Percentiles rank a stretch among this genome's conserved stretches.
phyloP scores from a whole-genome alignment of 2,329 filamentous ascomycete species.

The Ilyonectria mors-panacis region DNA sequence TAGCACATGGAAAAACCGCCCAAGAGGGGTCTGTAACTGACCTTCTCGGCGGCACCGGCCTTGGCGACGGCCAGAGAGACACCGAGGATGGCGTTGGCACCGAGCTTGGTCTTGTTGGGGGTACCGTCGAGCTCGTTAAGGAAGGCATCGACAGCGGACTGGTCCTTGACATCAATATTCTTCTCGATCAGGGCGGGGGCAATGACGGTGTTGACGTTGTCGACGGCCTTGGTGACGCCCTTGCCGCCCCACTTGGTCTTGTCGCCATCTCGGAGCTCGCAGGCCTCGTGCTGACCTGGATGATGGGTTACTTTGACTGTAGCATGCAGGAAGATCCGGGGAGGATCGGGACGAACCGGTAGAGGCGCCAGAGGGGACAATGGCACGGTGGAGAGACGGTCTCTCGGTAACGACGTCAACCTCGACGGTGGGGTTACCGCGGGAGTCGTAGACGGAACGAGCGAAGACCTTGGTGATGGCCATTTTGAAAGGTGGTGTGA shows the following conservation, averaged over 20 bases:
- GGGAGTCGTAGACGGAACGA: slow-evolving; percentile 98
- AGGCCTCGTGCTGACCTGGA: slow-evolving; percentile 88
- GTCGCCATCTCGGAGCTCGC: slow-evolving; percentile 92
- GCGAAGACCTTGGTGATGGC: slow-evolving; percentile 91
- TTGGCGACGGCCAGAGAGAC: slow-evolving; percentile 89
- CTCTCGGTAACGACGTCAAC: slow-evolving; percentile 97
- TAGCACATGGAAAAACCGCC: slow-evolving; percentile 27
- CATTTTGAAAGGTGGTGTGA: slow-evolving; percentile 73
- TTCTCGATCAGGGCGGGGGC: slow-evolving; percentile 87
- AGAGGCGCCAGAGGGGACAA: slow-evolving; percentile 96
- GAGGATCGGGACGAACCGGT: slow-evolving; percentile 75
- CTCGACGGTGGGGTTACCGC: slow-evolving; percentile 98
- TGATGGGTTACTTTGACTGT: slow-evolving; percentile 49
- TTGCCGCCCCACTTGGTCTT: slow-evolving; percentile 90
- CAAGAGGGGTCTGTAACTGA: slow-evolving; percentile 47
- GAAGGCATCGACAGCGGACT: slow-evolving; percentile 87
- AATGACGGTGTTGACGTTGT: slow-evolving; percentile 88
- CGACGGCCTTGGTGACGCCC: slow-evolving; percentile 88
- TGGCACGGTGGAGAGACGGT: slow-evolving; percentile 97
- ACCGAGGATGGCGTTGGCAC: slow-evolving; percentile 91
- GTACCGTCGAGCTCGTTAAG: slow-evolving; percentile 89
- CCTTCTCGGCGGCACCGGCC: slow-evolving; percentile 90
- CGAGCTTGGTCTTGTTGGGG: slow-evolving; percentile 88
- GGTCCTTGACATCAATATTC: slow-evolving; percentile 88
- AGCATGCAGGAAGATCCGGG: slow-evolving; percentile 37